Percentiles rank a stretch among this genome's conserved stretches.
phyloP scores from a whole-genome alignment of 2,329 filamentous ascomycete genomes.

The Ceratocystis huliohia region DNA sequence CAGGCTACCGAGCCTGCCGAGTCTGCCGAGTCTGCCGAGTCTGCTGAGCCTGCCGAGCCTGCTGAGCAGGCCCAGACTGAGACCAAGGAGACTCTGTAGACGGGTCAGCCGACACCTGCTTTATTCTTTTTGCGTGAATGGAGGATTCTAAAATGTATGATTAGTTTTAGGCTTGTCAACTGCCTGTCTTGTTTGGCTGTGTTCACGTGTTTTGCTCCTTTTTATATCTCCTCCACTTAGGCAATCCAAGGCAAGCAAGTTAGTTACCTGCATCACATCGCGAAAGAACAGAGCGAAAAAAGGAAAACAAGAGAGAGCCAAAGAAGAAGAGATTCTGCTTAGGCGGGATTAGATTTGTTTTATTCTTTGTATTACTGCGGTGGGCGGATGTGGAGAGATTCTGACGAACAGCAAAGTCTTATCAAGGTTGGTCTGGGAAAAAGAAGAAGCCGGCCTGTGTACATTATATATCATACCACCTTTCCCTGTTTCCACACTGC shows the following conservation, averaged over 20 bases:
- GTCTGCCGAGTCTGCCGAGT: not conserved
- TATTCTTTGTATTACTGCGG: not conserved
- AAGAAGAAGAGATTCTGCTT: not conserved
- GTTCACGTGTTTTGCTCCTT: not conserved
- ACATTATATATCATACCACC: slow-evolving; percentile 1
- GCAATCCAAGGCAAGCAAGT: not conserved
- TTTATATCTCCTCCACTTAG: not conserved
- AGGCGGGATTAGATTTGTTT: not conserved
- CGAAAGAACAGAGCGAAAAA: not conserved
- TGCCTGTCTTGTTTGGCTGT: not conserved
- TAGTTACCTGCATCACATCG: not conserved
- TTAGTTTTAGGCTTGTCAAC: not conserved
- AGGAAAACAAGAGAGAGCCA: not conserved
- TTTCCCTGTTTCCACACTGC: not conserved
- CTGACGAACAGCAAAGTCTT: not conserved
- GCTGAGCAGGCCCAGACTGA: not conserved
- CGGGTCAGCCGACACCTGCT: not conserved
- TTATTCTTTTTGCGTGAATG: not conserved
- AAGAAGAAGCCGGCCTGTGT: not conserved
- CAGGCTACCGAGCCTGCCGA: not conserved
- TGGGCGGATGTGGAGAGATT: not conserved
- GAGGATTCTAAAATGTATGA: not conserved
- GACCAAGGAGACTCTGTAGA: slow-evolving; percentile 4
- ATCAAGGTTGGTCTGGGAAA: not conserved
- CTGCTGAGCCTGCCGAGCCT: not conserved